Base-by-base conservation (phyloP, 2,329 filamentous ascomycete species). In the Myotisia sp. region DNA sequence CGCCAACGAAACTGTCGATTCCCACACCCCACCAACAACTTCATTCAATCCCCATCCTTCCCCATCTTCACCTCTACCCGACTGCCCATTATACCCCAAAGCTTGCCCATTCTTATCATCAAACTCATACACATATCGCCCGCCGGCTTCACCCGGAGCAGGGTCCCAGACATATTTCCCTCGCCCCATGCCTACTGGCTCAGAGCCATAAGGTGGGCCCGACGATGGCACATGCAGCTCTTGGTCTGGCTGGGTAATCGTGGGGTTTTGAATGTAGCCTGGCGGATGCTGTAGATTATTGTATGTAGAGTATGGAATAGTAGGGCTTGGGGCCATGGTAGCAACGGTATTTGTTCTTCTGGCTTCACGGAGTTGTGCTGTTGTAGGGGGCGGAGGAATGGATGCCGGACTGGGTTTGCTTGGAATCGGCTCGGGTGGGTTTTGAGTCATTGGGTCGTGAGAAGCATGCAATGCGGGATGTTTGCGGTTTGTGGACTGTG, bases 41-140 rank as follows among this genome's bases (percentile, higher is more conserved):
- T 5, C 60, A n/a, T 49, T 54, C 44, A 65, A 68, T 1, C 62
- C 53, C 85, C 80, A 26, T 79, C 81, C 36, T 67, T 69, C 40
- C 70, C 69, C 39, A 80, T 68, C 44, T 76, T 67, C 53, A 80
- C 72, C 18, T 86, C 16, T 35, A 18, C 42, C 24, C n/a, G 19
- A 21, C 7, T 33, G 13, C 44, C 10, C 46, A 6, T n/a, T n/a
- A n/a, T n/a, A n/a, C n/a, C n/a, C n/a, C n/a, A n/a, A n/a, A n/a
- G n/a, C 12, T 21, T 30, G 27, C 27, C 29, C 38, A 10, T 34
- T 20, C n/a, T 19, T 17, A 4, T 24, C 6, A 23, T 27, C 35
- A 29, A 33, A 38, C 6, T 24, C 13, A 26, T 40, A 44, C 5
- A 37, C 39, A 24, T 44, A 44, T 17, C 40, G 19, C 6, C 42